phyloP scores from a whole-genome alignment of 306 rosid species.

The Casuarina glauca region DNA sequence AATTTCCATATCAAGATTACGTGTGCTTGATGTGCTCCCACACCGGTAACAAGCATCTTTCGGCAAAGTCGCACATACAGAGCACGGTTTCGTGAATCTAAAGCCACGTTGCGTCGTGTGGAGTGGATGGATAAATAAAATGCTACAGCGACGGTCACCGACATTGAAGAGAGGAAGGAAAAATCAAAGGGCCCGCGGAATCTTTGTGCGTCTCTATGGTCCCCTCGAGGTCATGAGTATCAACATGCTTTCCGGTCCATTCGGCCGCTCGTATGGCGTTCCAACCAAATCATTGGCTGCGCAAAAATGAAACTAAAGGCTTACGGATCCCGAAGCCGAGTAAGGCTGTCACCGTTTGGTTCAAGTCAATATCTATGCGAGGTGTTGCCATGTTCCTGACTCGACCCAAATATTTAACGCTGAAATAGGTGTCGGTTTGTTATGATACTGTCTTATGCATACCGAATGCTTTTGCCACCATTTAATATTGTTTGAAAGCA shows the following conservation, averaged over 20 bases:
- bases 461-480: no score
- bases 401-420: neutral
- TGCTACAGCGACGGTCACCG: neutral
- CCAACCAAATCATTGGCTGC: no score
- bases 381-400: neutral
- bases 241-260: neutral
- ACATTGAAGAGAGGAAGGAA: neutral
- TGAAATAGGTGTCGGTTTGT: no score
- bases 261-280: neutral
- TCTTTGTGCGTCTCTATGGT: neutral
- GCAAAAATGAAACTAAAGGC: no score
- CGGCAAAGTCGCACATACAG: no score
- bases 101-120: neutral
- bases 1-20: no score
- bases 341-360: neutral
- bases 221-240: neutral
- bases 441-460: no score
- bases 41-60: no score
- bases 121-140: neutral
- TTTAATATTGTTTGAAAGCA: no score
- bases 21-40: no score
- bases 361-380: neutral
- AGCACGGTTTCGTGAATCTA: no score
- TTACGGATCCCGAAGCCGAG: neutral
- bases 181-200: neutral